Base-by-base conservation (phyloP, 495 filamentous ascomycete genomes). In the Staphylotrichum longicolle region DNA sequence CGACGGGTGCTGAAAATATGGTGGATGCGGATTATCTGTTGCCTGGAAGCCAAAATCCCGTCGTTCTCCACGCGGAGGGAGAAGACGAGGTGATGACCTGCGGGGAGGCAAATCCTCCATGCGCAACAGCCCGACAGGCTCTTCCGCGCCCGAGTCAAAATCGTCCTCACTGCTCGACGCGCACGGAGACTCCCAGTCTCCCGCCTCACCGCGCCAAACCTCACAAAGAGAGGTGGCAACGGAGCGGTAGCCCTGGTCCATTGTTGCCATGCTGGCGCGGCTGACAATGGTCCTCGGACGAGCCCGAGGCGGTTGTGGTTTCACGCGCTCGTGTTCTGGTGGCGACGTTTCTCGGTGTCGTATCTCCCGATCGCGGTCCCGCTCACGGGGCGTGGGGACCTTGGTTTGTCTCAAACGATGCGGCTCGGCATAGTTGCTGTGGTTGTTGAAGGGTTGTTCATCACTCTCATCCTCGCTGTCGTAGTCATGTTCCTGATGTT, bases 171-270 rank as follows among this genome's bases (percentile, higher is more conserved):
- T 40, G 49, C 40, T 49, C 3, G 69, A 71, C 12, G 63, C 41
- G 52, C 69, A 72, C 10, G 70, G 70, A 4, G 66, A 70, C 46
- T 72, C 70, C 68, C 68, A 72, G 50, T 72, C 70, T 40, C 64
- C 66, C n/a, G 68, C 58, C 32, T 51, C 60, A 33, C 66, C 70
- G 30, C 59, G 62, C 70, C 70, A 72, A 15, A 72, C 66, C 15
- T 72, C 70, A 34, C 68, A 71, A 6, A 69, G 51, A 8, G 67
- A 61, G 5, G 66, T 66, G 32, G 61, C 68, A 5, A 50, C 45
- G 7, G 68, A 65, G 20, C 52, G 58, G 46, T 30, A 7, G 12
- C 59, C 62, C 5, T 63, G 66, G 34, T 66, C 57, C 45, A 60
- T 57, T 7, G 48, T 56, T 34, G 44, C 55, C 53, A 61, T 65